These are phyloP conservation scores for Mucor sp. DNA, from an alignment of 371 early-diverging fungal species.

Conservation along the genomic window DNA sequence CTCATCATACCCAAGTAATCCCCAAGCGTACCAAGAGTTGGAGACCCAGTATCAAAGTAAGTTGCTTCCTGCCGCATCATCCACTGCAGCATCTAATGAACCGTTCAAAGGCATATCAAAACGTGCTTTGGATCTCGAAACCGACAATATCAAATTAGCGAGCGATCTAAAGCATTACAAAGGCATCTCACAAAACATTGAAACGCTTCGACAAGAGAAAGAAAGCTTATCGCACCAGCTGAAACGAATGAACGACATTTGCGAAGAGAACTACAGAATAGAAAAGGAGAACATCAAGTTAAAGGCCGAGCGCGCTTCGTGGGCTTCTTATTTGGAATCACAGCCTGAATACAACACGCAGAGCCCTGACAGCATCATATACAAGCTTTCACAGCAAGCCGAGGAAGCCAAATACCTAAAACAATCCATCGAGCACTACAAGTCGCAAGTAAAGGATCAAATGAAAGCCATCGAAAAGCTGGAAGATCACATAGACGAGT, in stretches of 20 bases:
- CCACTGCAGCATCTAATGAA: neutral
- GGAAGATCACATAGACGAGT: constrained; percentile 14
- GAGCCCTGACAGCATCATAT: constrained; percentile 28
- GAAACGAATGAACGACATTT: constrained; percentile 29
- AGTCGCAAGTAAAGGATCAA: constrained; percentile 13
- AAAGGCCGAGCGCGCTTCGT: constrained; percentile 29
- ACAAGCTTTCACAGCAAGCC: constrained; percentile 20
- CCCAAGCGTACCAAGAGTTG: neutral
- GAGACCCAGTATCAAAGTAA: constrained; percentile 2
- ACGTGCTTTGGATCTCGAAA: neutral
- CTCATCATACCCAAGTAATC: neutral
- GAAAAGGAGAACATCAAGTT: constrained; percentile 40
- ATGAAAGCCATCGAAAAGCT: constrained; percentile 11
- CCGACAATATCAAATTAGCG: constrained; percentile 28
- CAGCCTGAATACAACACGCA: constrained; percentile 32
- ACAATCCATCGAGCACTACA: constrained; percentile 16
- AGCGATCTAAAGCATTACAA: constrained; percentile 37
- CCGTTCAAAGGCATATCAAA: neutral
- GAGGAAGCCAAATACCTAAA: constrained; percentile 23
- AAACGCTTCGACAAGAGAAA: constrained; percentile 36
- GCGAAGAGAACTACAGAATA: constrained; percentile 25
- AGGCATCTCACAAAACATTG: constrained; percentile 37
- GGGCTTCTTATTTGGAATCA: constrained; percentile 16
- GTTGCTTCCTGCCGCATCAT: neutral
- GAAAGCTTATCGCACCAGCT: constrained; percentile 27